A percentile compares a stretch with the other conserved stretches of the same genome.
phyloP scores from a whole-genome alignment of 2,329 filamentous ascomycete genomes.

The Fusarium sublunatum region DNA sequence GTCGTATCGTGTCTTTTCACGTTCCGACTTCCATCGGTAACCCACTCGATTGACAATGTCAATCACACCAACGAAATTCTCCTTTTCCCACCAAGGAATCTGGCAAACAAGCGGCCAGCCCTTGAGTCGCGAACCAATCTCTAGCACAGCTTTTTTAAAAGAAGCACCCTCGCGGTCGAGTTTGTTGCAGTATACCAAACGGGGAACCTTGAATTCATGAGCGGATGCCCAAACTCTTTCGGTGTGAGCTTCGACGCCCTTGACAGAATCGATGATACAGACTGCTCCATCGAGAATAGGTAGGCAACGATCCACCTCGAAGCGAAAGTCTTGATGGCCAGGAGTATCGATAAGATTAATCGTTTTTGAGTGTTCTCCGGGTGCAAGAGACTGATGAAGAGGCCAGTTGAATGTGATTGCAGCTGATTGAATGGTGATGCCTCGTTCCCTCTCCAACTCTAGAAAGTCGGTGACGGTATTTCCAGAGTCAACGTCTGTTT shows the following conservation, averaged over 20 bases:
- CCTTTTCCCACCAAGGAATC: conserved; percentile 92
- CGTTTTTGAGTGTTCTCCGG: conserved; percentile 65
- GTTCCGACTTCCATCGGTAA: conserved; percentile 72
- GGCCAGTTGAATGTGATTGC: conserved; percentile 97
- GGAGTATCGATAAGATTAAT: conserved; percentile 97
- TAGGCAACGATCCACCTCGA: conserved; percentile 92
- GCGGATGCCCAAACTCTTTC: conserved; percentile 97
- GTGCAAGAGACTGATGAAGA: conserved; percentile 59
- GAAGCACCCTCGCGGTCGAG: conserved; percentile 80
- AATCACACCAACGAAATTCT: conserved; percentile 83
- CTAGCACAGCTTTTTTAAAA: conserved; percentile 86
- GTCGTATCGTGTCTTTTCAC: conserved; percentile 53
- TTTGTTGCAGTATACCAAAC: conserved; percentile 82
- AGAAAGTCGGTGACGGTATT: conserved; percentile 98
- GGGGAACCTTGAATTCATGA: conserved; percentile 84
- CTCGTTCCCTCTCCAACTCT: conserved; percentile 88
- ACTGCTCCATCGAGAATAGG: conserved; percentile 89
- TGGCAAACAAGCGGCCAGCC: conserved; percentile 93
- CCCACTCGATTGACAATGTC: conserved; percentile 83
- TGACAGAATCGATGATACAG: conserved; percentile 92
- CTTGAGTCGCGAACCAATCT: conserved; percentile 81
- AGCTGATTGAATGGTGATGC: conserved; percentile 97
- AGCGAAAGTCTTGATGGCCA: conserved; percentile 96
- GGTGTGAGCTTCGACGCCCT: conserved; percentile 95
- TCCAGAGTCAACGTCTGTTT: conserved; percentile 87